Evolutionary conservation across 192 early-diverging fungal genomes (phyloP).

Genomic region (Phlyctochytrium planicorne): DNA sequence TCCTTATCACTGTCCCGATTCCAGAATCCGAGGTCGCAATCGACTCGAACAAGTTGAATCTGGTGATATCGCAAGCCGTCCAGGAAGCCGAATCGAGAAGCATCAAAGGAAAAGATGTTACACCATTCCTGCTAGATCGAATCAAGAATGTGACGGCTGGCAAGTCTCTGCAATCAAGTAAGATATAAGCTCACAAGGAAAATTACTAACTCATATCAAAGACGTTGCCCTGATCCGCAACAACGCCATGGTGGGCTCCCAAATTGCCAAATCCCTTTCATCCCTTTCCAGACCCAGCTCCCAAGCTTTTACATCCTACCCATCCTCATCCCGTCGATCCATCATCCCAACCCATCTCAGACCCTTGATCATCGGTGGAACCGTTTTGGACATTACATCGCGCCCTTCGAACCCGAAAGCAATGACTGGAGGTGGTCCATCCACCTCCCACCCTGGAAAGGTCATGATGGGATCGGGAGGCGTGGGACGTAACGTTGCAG

Average conservation of each 20-base stretch:
- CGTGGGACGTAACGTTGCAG: slow-evolving; percentile 90
- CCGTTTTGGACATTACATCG: slow-evolving; percentile 80
- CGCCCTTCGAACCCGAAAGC: slow-evolving; percentile 26
- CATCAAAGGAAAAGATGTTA: slow-evolving; percentile 83
- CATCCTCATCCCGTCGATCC: neutral
- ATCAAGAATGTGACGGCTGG: slow-evolving; percentile 83
- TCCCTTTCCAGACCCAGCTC: neutral
- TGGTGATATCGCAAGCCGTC: slow-evolving; percentile 70
- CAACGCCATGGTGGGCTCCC: slow-evolving; percentile 80
- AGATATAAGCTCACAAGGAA: slow-evolving; percentile 31
- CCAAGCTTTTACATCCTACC: neutral
- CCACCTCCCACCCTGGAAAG: slow-evolving; percentile 73
- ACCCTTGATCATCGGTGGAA: slow-evolving; percentile 82
- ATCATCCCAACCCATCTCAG: no score
- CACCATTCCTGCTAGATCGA: slow-evolving; percentile 89
- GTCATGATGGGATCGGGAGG: slow-evolving; percentile 75
- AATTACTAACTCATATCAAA: no score
- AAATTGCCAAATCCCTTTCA: slow-evolving; percentile 69
- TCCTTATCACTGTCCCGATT: slow-evolving; percentile 90
- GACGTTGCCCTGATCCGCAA: slow-evolving; percentile 91
- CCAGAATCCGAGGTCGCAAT: slow-evolving; percentile 63
- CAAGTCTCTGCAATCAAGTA: slow-evolving; percentile 75
- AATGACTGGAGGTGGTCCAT: slow-evolving; percentile 15
- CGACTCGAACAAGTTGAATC: slow-evolving; percentile 57
- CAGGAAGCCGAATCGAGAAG: slow-evolving; percentile 60